Evolutionary conservation across 129 eudicot genomes (phyloP), one percentile per base, ranked within the genome.

Genomic region (Artemisia tridentata): DNA sequence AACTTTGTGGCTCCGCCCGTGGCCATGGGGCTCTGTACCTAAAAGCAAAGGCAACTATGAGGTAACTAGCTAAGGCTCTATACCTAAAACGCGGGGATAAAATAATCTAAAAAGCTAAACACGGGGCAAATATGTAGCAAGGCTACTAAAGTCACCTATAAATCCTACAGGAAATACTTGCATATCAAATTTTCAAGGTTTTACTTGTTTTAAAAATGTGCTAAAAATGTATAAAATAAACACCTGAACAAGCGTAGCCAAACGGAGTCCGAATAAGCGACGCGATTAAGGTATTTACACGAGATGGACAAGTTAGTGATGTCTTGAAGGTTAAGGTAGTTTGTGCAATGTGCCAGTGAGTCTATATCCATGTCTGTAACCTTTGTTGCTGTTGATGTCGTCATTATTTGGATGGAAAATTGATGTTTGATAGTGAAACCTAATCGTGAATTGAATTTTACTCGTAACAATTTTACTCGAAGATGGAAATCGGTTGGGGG

Each of bases 211-310:
- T 4, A 27, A 27, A 5, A 27, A 27, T 27, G 31, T 49, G 11
- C 54, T 0, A 9, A 27, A 38, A 6, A 8, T 7, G 13, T 19
- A 31, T 50, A 16, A 69, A 1, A 50, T n/a, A 17, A n/a, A 1
- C 11, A 91, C 96, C 97, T 91, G 91, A 72, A 91, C 25, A 88
- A 80, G 51, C 81, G 83, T 57, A 74, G 79, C 97, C 96, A 91
- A 38, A 91, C 56, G 34, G 87, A 77, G 72, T 91, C 93, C 11
- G 93, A 91, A 80, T 72, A 88, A 52, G 86, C 85, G 16, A 84
- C 78, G 18, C 64, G 65, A 57, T 84, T 78, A 72, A 91, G 78
- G 68, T 63, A 84, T 84, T 88, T 91, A 68, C 91, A 88, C 27
- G 96, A 79, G 84, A 82, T 25, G 54, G 93, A 79, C 84, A 88